Conservation (phyloP, 768 basidiomycete genomes). For the Gyrodon lividus region DNA sequence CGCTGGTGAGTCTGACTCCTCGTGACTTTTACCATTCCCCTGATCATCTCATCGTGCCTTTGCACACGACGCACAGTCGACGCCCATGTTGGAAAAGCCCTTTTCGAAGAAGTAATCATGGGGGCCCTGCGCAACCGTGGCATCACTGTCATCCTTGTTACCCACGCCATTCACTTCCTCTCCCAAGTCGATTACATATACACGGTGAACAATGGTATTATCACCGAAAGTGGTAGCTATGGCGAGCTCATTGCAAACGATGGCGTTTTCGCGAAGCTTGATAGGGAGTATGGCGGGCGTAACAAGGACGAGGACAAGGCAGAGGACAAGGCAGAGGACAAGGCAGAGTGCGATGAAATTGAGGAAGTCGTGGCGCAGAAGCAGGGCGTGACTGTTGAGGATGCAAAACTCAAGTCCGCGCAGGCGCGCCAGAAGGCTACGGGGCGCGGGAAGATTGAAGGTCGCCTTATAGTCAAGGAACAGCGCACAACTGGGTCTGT, state of each 20-base stretch:
- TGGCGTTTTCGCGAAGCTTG: slow-evolving; percentile 57
- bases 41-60: background rate
- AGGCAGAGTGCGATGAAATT: slow-evolving; percentile 25
- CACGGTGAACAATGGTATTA: slow-evolving; percentile 41
- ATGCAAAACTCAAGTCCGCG: slow-evolving; percentile 39
- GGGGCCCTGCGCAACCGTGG: slow-evolving; percentile 42
- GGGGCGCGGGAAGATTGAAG: slow-evolving; percentile 64
- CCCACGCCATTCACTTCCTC: slow-evolving; percentile 55
- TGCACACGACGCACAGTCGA: slow-evolving; percentile 45
- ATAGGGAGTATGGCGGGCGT: slow-evolving; percentile 60
- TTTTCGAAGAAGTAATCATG: slow-evolving; percentile 67
- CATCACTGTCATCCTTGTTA: slow-evolving; percentile 55
- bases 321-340: slow-evolving; percentile 30
- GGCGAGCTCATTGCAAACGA: slow-evolving; percentile 45
- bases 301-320: slow-evolving; percentile 32
- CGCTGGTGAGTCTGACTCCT: slow-evolving; percentile 42
- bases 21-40: background rate
- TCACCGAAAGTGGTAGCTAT: slow-evolving; percentile 54
- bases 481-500: slow-evolving; percentile 64
- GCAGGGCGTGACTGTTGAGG: slow-evolving; percentile 26
- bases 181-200: slow-evolving; percentile 52
- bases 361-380: slow-evolving; percentile 13
- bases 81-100: slow-evolving; percentile 68
- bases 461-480: slow-evolving; percentile 65
- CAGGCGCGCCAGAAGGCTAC: slow-evolving; percentile 35